Evolutionary conservation across 768 basidiomycete genomes (phyloP).

Genomic region (Suillus subluteus): DNA sequence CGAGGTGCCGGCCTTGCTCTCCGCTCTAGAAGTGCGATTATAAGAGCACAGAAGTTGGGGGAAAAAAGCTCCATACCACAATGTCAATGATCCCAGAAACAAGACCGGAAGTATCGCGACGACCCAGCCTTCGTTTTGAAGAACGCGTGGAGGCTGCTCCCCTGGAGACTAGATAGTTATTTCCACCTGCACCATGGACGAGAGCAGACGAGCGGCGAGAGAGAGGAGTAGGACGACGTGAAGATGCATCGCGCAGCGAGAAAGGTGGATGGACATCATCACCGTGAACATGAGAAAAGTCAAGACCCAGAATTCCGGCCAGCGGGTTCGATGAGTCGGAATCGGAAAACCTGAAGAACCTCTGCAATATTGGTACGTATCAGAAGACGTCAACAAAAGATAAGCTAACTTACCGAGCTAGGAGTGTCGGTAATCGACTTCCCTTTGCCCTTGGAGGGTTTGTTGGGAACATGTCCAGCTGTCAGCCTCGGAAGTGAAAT

Average conservation of each 20-base stretch:
- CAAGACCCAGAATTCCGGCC: background rate
- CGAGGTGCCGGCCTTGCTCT: conserved; percentile 20
- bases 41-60: background rate
- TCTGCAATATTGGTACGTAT: background rate
- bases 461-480: background rate
- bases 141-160: background rate
- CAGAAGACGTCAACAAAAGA: background rate
- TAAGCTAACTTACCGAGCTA: background rate
- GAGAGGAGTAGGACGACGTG: conserved; percentile 10
- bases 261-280: background rate
- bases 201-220: conserved; percentile 27
- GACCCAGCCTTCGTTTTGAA: background rate
- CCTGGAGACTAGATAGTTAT: conserved; percentile 31
- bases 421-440: background rate
- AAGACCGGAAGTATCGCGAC: conserved; percentile 23
- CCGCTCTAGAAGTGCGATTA: background rate
- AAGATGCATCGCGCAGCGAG: background rate
- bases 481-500: background rate
- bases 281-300: background rate
- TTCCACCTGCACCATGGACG: conserved; percentile 29
- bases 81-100: conserved; percentile 52
- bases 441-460: background rate
- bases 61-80: conserved; percentile 40
- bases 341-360: conserved; percentile 3
- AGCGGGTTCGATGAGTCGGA: conserved; percentile 1